These are phyloP conservation scores for Mycosphaerelloides madeirae DNA, from an alignment of 2,329 filamentous ascomycete species.

Conservation along the genomic window DNA sequence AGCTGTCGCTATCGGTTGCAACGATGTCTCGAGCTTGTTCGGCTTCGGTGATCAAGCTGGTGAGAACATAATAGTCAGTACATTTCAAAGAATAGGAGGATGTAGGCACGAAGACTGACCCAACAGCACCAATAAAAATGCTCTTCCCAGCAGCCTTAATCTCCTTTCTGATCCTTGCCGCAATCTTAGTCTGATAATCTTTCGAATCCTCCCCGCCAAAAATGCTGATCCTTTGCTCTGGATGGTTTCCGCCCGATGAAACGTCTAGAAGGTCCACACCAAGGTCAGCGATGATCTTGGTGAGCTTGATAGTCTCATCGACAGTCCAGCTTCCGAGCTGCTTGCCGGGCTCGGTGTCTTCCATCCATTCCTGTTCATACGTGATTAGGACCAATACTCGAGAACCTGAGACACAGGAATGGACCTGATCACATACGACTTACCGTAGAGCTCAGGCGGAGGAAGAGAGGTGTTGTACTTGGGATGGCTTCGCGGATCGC, in stretches of 20 bases:
- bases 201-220: slow-evolving; percentile 27
- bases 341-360: slow-evolving; percentile 49
- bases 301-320: slow-evolving; percentile 59
- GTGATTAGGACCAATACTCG: too few species aligned
- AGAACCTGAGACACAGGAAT: too few species aligned
- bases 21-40: slow-evolving; percentile 48
- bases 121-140: slow-evolving; percentile 51
- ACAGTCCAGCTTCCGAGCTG: slow-evolving; percentile 62
- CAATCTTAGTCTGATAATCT: slow-evolving; percentile 50
- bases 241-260: slow-evolving; percentile 67
- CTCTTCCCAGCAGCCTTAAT: slow-evolving; percentile 35
- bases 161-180: slow-evolving; percentile 41
- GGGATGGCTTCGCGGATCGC: slow-evolving; percentile 55
- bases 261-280: slow-evolving; percentile 86
- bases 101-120: background rate
- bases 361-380: slow-evolving; percentile 79
- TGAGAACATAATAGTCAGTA: too few species aligned
- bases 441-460: slow-evolving; percentile 65
- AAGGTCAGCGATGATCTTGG: slow-evolving; percentile 61
- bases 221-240: slow-evolving; percentile 43
- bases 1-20: slow-evolving; percentile 19
- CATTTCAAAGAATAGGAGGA: background rate
- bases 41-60: slow-evolving; percentile 47
- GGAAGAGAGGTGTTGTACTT: slow-evolving; percentile 62
- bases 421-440: too few species aligned